Evolutionary conservation across 2,329 filamentous ascomycete genomes (phyloP), one percentile per base, ranked within the genome.

Genomic region (Lojkania enalia): DNA sequence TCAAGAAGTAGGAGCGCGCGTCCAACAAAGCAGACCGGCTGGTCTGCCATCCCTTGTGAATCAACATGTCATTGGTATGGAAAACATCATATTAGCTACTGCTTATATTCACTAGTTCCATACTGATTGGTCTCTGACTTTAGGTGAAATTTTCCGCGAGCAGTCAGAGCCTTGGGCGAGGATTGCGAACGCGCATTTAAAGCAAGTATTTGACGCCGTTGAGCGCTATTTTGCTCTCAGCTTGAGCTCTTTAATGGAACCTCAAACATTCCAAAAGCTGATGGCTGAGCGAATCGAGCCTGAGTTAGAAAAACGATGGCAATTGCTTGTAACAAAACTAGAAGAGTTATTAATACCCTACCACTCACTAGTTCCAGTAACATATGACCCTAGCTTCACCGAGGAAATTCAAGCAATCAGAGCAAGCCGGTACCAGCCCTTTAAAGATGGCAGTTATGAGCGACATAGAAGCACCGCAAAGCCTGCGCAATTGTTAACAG

Each of bases 11-110:
- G 54, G 51, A 3, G 15, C 15, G 3, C 46, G 50, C 30, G 51
- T 63, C 6, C 49, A 44, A 5, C 33, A 52, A 7, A 64, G 54
- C 36, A 53, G 59, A 14, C 50, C 25, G 18, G 44, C 56, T 2
- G 59, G 58, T 2, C 35, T 63, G 7, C 49, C 48, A 13, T 52
- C 55, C 2, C 32, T 61, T 2, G 49, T 63, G 13, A 65, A 65
- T 35, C 49, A 54, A 4, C 39, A 30, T 20, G 57, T 63, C 19
- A 53, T 65, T 19, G 47, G n/a, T n/a, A n/a, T n/a, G n/a, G n/a
- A n/a, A n/a, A n/a, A n/a, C n/a, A n/a, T n/a, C n/a, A n/a, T n/a
- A n/a, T n/a, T n/a, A n/a, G n/a, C n/a, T n/a, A n/a, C n/a, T n/a
- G n/a, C n/a, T n/a, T n/a, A n/a, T n/a, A n/a, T n/a, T n/a, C n/a